Conservation (phyloP, 305 asterid genomes). For the Rubia peregrina region DNA sequence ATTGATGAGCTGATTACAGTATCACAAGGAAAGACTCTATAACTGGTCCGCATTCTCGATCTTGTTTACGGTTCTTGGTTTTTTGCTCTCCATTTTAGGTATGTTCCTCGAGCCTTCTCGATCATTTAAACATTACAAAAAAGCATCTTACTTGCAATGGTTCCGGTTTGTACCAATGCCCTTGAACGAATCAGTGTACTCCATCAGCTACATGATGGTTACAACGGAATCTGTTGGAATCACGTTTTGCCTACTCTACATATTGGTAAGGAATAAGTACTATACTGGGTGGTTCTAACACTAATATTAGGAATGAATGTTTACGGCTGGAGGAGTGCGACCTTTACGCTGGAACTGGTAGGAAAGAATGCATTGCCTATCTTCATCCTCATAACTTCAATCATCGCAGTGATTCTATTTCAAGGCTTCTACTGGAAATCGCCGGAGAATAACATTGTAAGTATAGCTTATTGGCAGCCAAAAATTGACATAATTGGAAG, state of each 20-base stretch:
- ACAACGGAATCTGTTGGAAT: slow-evolving; percentile 68
- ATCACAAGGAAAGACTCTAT: slow-evolving; percentile 60
- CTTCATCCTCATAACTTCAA: slow-evolving; percentile 52
- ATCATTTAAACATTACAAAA: neutral
- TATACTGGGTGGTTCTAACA: neutral
- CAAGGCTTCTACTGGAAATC: slow-evolving; percentile 59
- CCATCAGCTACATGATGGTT: slow-evolving; percentile 62
- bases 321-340: slow-evolving; percentile 52
- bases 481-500: no score
- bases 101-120: slow-evolving; percentile 9
- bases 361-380: slow-evolving; percentile 74
- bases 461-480: slow-evolving; percentile 14
- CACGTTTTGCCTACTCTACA: slow-evolving; percentile 59
- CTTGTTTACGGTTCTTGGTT: slow-evolving; percentile 50
- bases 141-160: neutral
- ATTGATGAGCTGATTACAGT: slow-evolving; percentile 34
- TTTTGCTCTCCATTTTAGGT: slow-evolving; percentile 56
- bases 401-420: slow-evolving; percentile 38
- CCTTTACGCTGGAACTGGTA: slow-evolving; percentile 54
- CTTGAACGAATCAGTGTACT: slow-evolving; percentile 68
- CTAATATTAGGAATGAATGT: slow-evolving; percentile 25
- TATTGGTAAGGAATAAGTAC: slow-evolving; percentile 34
- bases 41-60: slow-evolving; percentile 57
- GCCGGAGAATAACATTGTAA: slow-evolving; percentile 61
- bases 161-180: slow-evolving; percentile 51